Base-by-base conservation (phyloP, 495 filamentous ascomycete species). In the Annulohypoxylon maeteangense region DNA sequence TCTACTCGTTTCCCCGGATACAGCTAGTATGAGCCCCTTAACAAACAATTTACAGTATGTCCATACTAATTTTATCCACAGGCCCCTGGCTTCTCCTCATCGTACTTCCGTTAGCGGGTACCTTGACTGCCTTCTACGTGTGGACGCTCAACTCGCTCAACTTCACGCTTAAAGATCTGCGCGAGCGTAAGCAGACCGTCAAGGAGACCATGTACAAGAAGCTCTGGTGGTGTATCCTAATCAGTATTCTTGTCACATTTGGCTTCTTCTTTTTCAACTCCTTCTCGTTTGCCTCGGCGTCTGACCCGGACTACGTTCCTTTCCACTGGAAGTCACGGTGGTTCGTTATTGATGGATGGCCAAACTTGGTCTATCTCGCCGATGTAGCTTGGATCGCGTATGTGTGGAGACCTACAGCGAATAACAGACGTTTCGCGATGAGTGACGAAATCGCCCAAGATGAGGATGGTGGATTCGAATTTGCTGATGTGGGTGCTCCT, bases 391-490 rank as follows among this genome's bases (percentile, higher is more conserved):
- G 93, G 79, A 87, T 99, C 51, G 93, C 95, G n/a, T 99, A 98
- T 74, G 84, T 99, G 36, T 99, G 95, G 95, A 86, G 95, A 57
- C 95, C 95, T 29, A 98, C 95, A 22, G 94, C 90, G 40, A 98
- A 99, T 79, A 99, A 99, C 82, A 86, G 95, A 72, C 88, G 95
- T 65, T 99, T 99, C 76, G 95, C 95, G 32, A 99, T 99, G 95
- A 95, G 92, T 81, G 95, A 99, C 74, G 95, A 99, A 88, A 89
- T 99, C 75, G 95, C 96, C 6, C 95, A 98, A 87, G 94, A 99
- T 79, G 95, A 99, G 72, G 96, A 98, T 75, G 87, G 86, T 23
- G 95, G 93, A 10, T 98, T 99, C 74, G 96, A 99, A 78, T 97
- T 99, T 72, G 91, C 92, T 56, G 94, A 93, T 38, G 91, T 99